These are phyloP conservation scores for Sporodiniella umbellata DNA, from an alignment of 371 early-diverging fungal species.

Conservation along the genomic window DNA sequence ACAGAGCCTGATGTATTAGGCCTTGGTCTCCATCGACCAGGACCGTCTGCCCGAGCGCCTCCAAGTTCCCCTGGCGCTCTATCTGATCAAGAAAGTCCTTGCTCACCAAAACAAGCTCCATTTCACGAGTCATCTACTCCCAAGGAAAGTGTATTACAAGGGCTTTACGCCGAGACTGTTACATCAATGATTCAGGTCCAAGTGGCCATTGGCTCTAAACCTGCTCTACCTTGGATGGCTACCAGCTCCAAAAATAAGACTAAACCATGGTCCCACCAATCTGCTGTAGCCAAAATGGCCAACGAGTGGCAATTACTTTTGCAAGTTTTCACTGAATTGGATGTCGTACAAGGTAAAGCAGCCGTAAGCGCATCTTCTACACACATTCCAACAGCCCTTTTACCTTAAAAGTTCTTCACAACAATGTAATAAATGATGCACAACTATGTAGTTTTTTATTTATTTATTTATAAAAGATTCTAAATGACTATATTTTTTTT, in stretches of 20 bases:
- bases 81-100: conserved; percentile 7
- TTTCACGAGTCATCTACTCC: background rate
- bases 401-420: too few species aligned
- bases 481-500: too few species aligned
- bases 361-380: background rate
- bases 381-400: background rate
- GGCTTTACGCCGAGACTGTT: conserved; percentile 29
- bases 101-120: conserved; percentile 2
- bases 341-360: background rate
- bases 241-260: conserved; percentile 10
- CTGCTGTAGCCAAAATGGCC: conserved; percentile 19
- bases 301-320: conserved; percentile 33
- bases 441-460: too few species aligned
- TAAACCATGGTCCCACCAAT: conserved; percentile 31
- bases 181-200: conserved; percentile 32
- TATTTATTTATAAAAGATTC: too few species aligned
- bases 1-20: background rate
- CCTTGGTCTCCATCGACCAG: too few species aligned
- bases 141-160: conserved; percentile 14
- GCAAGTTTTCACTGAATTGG: conserved; percentile 19
- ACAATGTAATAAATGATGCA: too few species aligned
- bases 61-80: conserved; percentile 11
- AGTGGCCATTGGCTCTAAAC: conserved; percentile 27
- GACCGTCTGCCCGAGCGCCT: too few species aligned
- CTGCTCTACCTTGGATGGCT: conserved; percentile 33